Evolutionary conservation across 106 monocot genomes (phyloP), one percentile per base, ranked within the genome.

Genomic region (Allium sativum): DNA sequence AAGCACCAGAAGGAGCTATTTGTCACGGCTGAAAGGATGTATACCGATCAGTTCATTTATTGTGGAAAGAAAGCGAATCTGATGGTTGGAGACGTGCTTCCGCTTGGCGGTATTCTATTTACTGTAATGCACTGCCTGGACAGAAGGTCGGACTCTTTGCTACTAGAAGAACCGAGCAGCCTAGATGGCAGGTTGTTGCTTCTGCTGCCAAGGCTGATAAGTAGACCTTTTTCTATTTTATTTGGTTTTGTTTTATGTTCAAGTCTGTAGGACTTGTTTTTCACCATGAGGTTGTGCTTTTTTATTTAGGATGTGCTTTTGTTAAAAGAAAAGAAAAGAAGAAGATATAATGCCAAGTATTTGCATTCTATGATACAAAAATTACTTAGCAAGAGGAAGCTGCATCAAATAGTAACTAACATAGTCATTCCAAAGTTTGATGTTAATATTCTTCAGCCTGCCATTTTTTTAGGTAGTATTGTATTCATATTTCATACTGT

Each of bases 1-100:
- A 81, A 76, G 81, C 81, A 72, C 59, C 72, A 80, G 75, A 80
- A 76, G 68, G 80, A 80, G 80, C 75, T 80, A 21, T 80, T 80
- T 52, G 44, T 80, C 46, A 72, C 80, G 40, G 80, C 80, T 52
- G 80, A 80, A 68, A 75, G 80, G 18, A 80, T 80, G 62, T 80
- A 80, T 76, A 81, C 81, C 21, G 81, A 76, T 48, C 76, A 77
- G 66, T 81, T 81, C 65, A 51, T 81, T 22, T 81, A 77, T 73
- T 81, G 81, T 57, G 81, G 76, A 9, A 68, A 70, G 61, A 81
- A 81, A 66, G 82, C 82, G 42, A 53, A 55, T 43, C 76, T 82
- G 53, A 74, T 82, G 77, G 82, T 77, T 18, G 81, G 81, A 1
- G 77, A 81, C 60, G 81, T 81, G 17, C 70, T 81, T 6, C 81